Percentiles rank a stretch among this genome's conserved stretches.
These are phyloP conservation scores for Saturnispora mendoncae DNA, from an alignment of 805 yeast genomes.

Conservation along the genomic window DNA sequence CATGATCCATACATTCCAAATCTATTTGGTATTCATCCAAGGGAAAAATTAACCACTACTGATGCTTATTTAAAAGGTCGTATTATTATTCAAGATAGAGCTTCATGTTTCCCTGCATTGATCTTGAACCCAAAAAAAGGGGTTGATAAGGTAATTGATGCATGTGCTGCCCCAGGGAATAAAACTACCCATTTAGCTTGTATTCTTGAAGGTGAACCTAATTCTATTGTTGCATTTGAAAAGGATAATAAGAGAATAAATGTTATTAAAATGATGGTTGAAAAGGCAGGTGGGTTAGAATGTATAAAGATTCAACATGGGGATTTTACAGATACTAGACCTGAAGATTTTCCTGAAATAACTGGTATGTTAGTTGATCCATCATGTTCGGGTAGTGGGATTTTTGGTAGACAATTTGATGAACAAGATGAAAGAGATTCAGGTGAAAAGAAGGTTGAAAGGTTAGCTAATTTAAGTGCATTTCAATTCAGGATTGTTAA, in stretches of 20 bases:
- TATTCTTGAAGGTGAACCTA: constrained; percentile 33
- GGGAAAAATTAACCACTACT: constrained; percentile 58
- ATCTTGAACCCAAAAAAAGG: constrained; percentile 59
- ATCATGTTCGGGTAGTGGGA: constrained; percentile 96
- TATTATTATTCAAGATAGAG: constrained; percentile 88
- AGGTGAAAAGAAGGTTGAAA: constrained; percentile 34
- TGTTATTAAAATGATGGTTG: constrained; percentile 67
- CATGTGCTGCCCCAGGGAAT: constrained; percentile 98
- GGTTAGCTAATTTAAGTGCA: constrained; percentile 67
- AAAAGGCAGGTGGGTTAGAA: constrained; percentile 55
- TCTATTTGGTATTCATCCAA: constrained; percentile 75
- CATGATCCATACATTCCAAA: constrained; percentile 67
- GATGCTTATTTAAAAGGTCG: constrained; percentile 66
- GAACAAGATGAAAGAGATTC: constrained; percentile 37
- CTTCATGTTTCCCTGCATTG: constrained; percentile 92
- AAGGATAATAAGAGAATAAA: constrained; percentile 67
- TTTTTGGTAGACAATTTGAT: constrained; percentile 77
- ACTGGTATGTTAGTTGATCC: constrained; percentile 90
- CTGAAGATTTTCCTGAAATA: constrained; percentile 52
- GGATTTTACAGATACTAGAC: constrained; percentile 57
- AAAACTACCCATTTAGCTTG: constrained; percentile 91
- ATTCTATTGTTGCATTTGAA: constrained; percentile 75
- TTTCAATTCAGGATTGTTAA: constrained; percentile 84
- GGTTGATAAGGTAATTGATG: constrained; percentile 61
- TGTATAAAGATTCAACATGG: constrained; percentile 36